Conservation (phyloP, 352 stramenopile genomes). For the Phytophthora cactorum region DNA sequence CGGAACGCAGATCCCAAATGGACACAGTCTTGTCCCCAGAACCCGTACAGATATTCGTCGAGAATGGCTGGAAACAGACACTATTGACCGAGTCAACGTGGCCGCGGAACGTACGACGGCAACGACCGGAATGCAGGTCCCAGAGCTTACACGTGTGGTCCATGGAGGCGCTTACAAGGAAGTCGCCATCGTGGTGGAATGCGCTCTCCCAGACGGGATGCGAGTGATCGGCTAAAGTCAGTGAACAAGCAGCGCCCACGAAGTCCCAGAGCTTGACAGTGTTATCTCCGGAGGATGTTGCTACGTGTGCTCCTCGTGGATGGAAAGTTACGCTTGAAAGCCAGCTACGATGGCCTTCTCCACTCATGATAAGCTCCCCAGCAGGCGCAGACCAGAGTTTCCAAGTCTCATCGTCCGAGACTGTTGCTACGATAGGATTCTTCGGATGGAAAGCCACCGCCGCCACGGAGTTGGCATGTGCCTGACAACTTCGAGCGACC, state of each 20-base stretch:
- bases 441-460: slow-evolving; percentile 93
- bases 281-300: slow-evolving; percentile 92
- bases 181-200: slow-evolving; percentile 95
- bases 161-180: slow-evolving; percentile 93
- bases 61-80: slow-evolving; percentile 94
- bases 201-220: slow-evolving; percentile 93
- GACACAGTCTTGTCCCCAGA: slow-evolving; percentile 96
- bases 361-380: slow-evolving; percentile 95
- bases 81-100: slow-evolving; percentile 96
- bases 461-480: slow-evolving; percentile 91
- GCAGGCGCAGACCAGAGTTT: slow-evolving; percentile 94
- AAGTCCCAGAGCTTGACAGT: slow-evolving; percentile 97
- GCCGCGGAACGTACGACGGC: slow-evolving; percentile 92
- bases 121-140: slow-evolving; percentile 90
- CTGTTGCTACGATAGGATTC: slow-evolving; percentile 92
- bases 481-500: slow-evolving; percentile 88
- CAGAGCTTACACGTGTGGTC: slow-evolving; percentile 95
- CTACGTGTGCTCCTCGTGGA: slow-evolving; percentile 91
- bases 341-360: slow-evolving; percentile 93
- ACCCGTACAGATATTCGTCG: slow-evolving; percentile 92
- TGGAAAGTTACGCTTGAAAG: slow-evolving; percentile 93
- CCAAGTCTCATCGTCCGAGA: slow-evolving; percentile 95
- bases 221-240: slow-evolving; percentile 92
- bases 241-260: slow-evolving; percentile 83
- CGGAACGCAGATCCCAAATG: slow-evolving; percentile 95